A percentile compares a stretch with the other conserved stretches of the same genome.
phyloP scores from a whole-genome alignment of 768 basidiomycete genomes.

The Lentinula sp. region DNA sequence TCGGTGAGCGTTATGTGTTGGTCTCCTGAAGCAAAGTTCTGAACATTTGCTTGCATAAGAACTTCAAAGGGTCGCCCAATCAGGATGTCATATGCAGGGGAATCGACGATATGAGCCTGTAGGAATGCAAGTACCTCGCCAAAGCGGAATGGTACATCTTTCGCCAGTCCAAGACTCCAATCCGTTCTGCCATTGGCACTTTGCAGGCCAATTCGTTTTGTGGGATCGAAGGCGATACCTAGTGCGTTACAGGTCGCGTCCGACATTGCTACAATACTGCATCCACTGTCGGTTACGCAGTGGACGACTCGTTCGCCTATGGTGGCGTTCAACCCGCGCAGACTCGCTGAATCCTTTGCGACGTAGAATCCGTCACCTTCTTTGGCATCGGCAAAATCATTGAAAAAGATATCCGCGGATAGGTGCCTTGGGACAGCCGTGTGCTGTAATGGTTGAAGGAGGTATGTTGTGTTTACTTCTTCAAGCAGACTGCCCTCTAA shows the following conservation, averaged over 20 bases:
- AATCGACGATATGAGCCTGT: slow-evolving; percentile 7
- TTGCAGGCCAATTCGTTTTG: background rate
- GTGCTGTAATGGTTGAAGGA: background rate
- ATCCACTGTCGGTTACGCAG: background rate
- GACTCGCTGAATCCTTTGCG: background rate
- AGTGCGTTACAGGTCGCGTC: background rate
- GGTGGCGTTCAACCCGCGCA: background rate
- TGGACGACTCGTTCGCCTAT: background rate
- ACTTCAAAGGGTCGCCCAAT: slow-evolving; percentile 10
- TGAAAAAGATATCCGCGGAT: background rate
- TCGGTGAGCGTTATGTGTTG: slow-evolving; percentile 2
- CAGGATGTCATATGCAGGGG: slow-evolving; percentile 10
- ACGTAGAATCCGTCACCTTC: background rate
- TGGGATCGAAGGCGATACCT: background rate
- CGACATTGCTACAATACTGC: background rate
- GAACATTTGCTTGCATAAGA: background rate
- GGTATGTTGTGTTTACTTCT: background rate
- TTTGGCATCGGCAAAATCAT: background rate
- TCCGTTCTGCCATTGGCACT: background rate
- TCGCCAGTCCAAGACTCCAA: background rate
- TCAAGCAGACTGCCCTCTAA: background rate
- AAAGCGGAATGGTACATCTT: background rate
- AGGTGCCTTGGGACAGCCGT: too few species aligned
- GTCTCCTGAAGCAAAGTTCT: background rate
- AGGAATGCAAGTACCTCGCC: slow-evolving; percentile 2